These are phyloP conservation scores for Xerocomus nothofagi DNA, from an alignment of 1,284 basidiomycete genomes.

Conservation along the genomic window DNA sequence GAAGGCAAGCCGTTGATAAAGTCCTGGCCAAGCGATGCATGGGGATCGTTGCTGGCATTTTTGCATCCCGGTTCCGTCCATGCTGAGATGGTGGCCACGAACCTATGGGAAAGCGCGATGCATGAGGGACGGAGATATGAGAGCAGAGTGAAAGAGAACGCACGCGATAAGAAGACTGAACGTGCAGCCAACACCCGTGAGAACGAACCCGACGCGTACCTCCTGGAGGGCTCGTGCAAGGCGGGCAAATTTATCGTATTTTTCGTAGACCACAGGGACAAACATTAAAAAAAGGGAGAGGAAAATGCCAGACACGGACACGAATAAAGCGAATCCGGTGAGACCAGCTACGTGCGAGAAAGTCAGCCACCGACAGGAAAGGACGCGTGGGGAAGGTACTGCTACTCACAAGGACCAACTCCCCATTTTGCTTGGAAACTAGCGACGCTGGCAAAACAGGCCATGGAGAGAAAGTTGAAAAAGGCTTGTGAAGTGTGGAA, in stretches of 20 bases:
- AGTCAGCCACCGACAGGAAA: slow-evolving; percentile 11
- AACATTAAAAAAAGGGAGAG: slow-evolving; percentile 71
- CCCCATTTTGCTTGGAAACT: slow-evolving; percentile 81
- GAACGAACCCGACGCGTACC: slow-evolving; percentile 77
- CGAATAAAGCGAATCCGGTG: slow-evolving; percentile 81
- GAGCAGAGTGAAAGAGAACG: slow-evolving; percentile 32
- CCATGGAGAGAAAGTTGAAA: slow-evolving; percentile 88
- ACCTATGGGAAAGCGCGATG: slow-evolving; percentile 42
- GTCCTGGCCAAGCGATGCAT: slow-evolving; percentile 64
- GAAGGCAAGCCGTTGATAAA: slow-evolving; percentile 69
- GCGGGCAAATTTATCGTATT: slow-evolving; percentile 75
- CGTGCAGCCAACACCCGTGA: slow-evolving; percentile 64
- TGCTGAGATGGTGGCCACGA: slow-evolving; percentile 70
- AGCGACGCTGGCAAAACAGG: slow-evolving; percentile 83
- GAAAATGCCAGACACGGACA: slow-evolving; percentile 68
- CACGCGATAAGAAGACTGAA: slow-evolving; percentile 74
- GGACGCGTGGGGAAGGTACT: neutral
- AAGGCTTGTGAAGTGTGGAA: slow-evolving; percentile 75
- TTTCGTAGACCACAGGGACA: slow-evolving; percentile 82
- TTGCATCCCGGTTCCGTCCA: slow-evolving; percentile 87
- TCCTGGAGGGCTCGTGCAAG: slow-evolving; percentile 80
- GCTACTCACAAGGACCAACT: slow-evolving; percentile 76
- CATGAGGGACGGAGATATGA: slow-evolving; percentile 13
- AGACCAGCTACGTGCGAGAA: slow-evolving; percentile 63
- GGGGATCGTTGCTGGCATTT: slow-evolving; percentile 69